Evolutionary conservation across 116 monocot species (phyloP), one percentile per base, ranked within the genome.

Genomic region (Posidonia oceanica): DNA sequence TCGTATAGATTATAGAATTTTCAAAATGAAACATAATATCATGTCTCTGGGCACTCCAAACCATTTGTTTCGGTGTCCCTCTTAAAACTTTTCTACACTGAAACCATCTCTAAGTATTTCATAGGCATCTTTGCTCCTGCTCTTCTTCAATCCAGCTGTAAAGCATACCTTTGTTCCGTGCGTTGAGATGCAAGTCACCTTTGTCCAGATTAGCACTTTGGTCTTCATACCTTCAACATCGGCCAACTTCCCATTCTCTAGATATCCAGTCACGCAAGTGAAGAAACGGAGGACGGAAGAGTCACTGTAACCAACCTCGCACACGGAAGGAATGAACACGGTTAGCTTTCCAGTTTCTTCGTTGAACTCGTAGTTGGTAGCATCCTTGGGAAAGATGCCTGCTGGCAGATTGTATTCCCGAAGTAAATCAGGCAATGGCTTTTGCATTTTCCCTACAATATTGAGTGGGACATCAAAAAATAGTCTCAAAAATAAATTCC

Each of bases 361-460:
- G 14, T 85, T 77, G 78, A 91, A 91, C 76, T 87, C 91, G 17
- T 91, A 91, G 80, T 91, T 85, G 37, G 91, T 91, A 38, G 91
- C 87, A 69, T 91, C 85, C 2, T 69, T 72, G 3, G 91, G 91
- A 68, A 91, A 91, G 73, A 91, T 79, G 29, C 91, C 91, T 16
- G 72, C 64, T 0, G 91, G 91, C 70, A 91, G 29, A 54, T 91
- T 83, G 57, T 83, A 80, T 61, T 88, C 91, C 67, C 68, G 52
- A 20, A 91, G 75, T 18, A 91, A 78, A 8, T 91, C 91, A 3
- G 85, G 85, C 69, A 91, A 72, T 63, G 91, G 83, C 52, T 85
- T 91, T 75, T 91, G 91, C 79, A 87, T 85, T 39, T 82, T 84
- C 40, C 90, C 91, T 91, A 48, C 40, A 29, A 18, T 29, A 29